Base-by-base conservation (phyloP, 1,284 basidiomycete species). In the Ganoderma lingzhi region DNA sequence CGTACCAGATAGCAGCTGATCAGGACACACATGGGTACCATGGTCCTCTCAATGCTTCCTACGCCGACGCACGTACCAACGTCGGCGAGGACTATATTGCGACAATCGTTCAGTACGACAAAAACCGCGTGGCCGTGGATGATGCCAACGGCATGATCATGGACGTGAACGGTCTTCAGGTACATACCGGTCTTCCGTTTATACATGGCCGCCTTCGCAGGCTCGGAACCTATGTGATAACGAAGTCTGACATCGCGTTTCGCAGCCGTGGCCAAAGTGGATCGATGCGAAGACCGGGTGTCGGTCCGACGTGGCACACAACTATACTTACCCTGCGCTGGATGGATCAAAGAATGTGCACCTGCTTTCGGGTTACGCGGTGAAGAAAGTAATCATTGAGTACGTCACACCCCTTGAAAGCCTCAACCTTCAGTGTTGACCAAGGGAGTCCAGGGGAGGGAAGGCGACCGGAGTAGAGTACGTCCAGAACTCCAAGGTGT, bases 391-490 rank as follows among this genome's bases (percentile, higher is more conserved):
- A 2, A 69, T 76, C 35, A 75, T 80, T 61, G 75, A 76, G 77
- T 77, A 53, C 12, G 73, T 41, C 14, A 1, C 12, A 8, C n/a
- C 53, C 19, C 37, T 14, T 2, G 35, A 14, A 35, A n/a, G 45
- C n/a, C 6, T n/a, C 17, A 10, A 45, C 2, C 15, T 15, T 10
- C 5, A 17, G 3, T 19, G 1, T 39, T 15, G 12, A 48, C n/a
- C 28, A 44, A 35, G 4, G 0, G 8, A 4, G 9, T 12, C 12
- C 42, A 90, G 88, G 70, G 80, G 80, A 15, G 82, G 78, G 32
- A 83, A 82, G 35, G 89, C 89, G 2, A 82, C 85, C 3, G 89
- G 90, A 1, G 84, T 91, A 8, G 87, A 90, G 75, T 90, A 88
- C 70, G 74, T 83, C 5, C 78, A 82, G 66, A 85, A 85, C 61